Evolutionary conservation across 2,329 filamentous ascomycete species (phyloP).

Genomic region (Colletotrichum truncatum): DNA sequence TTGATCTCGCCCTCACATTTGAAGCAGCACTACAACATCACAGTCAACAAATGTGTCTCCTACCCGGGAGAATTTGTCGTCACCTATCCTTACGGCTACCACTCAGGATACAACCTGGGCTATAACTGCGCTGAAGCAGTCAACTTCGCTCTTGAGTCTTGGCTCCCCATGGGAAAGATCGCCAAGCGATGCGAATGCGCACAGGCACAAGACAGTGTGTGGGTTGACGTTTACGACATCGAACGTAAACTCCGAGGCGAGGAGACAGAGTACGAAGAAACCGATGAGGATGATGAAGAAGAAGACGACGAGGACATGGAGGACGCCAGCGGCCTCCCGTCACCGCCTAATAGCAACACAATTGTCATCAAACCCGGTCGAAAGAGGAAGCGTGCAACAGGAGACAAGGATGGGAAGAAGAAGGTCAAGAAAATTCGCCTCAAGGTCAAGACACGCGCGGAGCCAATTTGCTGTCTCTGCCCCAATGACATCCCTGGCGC

Average conservation of each 20-base stretch:
- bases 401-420: conserved; percentile 54
- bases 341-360: conserved; percentile 65
- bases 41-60: conserved; percentile 94
- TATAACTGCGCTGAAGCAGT: conserved; percentile 99
- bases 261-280: conserved; percentile 82
- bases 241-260: conserved; percentile 94
- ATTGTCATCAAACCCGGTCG: conserved; percentile 47
- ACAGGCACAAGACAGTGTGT: conserved; percentile 94
- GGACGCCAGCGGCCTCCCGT: conserved; percentile 75
- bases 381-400: conserved; percentile 74
- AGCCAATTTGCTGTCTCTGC: conserved; percentile 89
- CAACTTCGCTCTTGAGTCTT: conserved; percentile 95
- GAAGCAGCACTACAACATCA: conserved; percentile 89
- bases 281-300: conserved; percentile 75
- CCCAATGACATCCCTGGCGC: conserved; percentile 88
- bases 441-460: conserved; percentile 74
- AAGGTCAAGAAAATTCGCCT: conserved; percentile 83
- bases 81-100: conserved; percentile 97
- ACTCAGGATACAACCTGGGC: conserved; percentile 96
- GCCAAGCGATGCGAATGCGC: conserved; percentile 98
- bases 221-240: conserved; percentile 96
- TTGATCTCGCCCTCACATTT: conserved; percentile 92
- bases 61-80: conserved; percentile 98
- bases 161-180: conserved; percentile 93
- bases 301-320: conserved; percentile 74